Conservation (phyloP, 1,284 basidiomycete genomes). For the Rhodotorula sp. region DNA sequence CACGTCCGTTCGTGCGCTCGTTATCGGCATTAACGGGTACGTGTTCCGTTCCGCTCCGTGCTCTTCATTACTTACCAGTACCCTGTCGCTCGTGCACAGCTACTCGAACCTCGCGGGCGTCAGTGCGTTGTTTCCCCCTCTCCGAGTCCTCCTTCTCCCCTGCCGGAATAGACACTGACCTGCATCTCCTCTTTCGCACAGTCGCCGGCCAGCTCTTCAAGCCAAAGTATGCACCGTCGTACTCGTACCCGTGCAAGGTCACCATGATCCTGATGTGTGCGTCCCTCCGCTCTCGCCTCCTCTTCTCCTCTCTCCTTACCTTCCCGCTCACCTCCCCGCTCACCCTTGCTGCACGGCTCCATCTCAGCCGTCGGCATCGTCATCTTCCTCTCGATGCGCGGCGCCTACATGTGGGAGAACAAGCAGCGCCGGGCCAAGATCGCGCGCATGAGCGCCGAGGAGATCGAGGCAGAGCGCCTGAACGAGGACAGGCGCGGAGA, state of each 20-base stretch:
- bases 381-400: slow-evolving; percentile 6
- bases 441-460: slow-evolving; percentile 28
- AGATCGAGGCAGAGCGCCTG: slow-evolving; percentile 32
- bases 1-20: slow-evolving; percentile 30
- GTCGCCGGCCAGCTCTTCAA: slow-evolving; percentile 30
- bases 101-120: slow-evolving; percentile 32
- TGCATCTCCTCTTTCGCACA: neutral
- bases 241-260: slow-evolving; percentile 31
- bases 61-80: no score
- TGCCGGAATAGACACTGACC: no score
- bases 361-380: neutral
- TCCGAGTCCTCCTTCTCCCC: neutral
- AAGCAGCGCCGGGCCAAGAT: slow-evolving; percentile 20
- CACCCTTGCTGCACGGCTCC: neutral
- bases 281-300: neutral
- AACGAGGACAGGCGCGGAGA: slow-evolving; percentile 1
- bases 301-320: neutral
- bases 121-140: slow-evolving; percentile 1
- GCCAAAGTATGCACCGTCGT: slow-evolving; percentile 23
- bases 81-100: neutral
- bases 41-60: no score
- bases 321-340: neutral
- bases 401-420: slow-evolving; percentile 23
- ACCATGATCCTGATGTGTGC: slow-evolving; percentile 27
- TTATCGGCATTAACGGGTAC: slow-evolving; percentile 34